phyloP scores from a whole-genome alignment of 768 basidiomycete species.

The Agrocybe chaxingu region DNA sequence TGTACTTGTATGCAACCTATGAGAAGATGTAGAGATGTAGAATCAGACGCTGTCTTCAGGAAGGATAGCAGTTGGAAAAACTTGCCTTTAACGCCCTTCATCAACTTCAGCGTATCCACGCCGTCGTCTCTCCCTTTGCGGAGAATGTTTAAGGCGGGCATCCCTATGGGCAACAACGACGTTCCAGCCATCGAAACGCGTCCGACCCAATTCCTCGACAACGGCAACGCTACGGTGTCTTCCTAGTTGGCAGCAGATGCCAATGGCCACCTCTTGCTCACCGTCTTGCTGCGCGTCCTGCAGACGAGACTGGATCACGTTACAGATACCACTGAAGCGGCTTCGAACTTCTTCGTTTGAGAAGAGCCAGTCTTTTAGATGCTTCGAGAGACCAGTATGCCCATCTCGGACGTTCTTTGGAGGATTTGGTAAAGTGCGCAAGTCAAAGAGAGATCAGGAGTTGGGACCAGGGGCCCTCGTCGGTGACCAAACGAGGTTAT shows the following conservation, averaged over 20 bases:
- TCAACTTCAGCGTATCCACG: neutral
- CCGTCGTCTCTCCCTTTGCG: neutral
- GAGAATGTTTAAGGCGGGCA: slow-evolving; percentile 16
- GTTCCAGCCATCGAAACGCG: slow-evolving; percentile 18
- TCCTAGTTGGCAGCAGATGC: slow-evolving; percentile 23
- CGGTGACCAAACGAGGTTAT: slow-evolving; percentile 23
- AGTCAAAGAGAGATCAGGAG: slow-evolving; percentile 20
- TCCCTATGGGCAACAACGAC: slow-evolving; percentile 19
- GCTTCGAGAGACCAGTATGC: slow-evolving; percentile 21
- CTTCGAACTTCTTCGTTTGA: slow-evolving; percentile 14
- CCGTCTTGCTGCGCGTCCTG: slow-evolving; percentile 10
- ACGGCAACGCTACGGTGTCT: slow-evolving; percentile 25
- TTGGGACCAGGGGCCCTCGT: slow-evolving; percentile 17
- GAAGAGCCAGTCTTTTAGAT: slow-evolving; percentile 20
- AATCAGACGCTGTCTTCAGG: no score
- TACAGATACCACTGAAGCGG: slow-evolving; percentile 14
- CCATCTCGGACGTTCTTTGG: slow-evolving; percentile 20
- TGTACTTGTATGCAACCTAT: no score
- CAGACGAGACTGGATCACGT: slow-evolving; percentile 7
- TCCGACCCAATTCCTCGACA: slow-evolving; percentile 22
- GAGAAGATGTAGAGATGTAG: no score
- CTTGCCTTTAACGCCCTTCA: neutral
- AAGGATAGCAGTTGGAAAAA: no score
- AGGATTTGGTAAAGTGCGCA: slow-evolving; percentile 24
- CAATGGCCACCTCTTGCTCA: slow-evolving; percentile 12